Conservation (phyloP, 73 alveolate genomes). For the Blepharisma stoltei region DNA sequence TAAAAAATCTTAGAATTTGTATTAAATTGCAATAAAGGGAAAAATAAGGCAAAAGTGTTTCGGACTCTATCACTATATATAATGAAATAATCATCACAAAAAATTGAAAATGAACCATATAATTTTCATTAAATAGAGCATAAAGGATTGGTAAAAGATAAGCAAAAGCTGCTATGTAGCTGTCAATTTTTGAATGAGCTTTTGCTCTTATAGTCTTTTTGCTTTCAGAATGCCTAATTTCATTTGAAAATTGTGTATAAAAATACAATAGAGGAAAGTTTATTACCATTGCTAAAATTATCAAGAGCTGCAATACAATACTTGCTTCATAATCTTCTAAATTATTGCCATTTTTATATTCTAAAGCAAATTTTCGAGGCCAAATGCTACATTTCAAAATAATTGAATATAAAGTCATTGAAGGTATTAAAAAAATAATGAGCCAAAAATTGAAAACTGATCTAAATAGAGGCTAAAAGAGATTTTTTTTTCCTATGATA, state of each 20-base stretch:
- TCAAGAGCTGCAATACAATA: no score
- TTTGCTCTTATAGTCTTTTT: background rate
- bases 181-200: slow-evolving; percentile 5
- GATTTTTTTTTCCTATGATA: no score
- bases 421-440: no score
- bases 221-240: background rate
- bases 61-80: background rate
- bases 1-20: background rate
- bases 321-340: no score
- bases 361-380: no score
- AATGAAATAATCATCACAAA: background rate
- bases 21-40: background rate
- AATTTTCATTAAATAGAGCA: background rate
- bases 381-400: no score
- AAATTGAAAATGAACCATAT: background rate
- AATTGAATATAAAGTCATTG: no score
- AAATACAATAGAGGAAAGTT: no score
- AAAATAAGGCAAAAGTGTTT: background rate
- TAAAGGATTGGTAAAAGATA: background rate
- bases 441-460: no score
- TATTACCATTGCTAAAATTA: no score
- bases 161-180: background rate
- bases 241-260: background rate
- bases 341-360: no score
- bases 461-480: no score